A percentile compares a stretch with the other conserved stretches of the same genome.
These are phyloP conservation scores for Penicillium argentinense DNA, from an alignment of 495 filamentous ascomycete genomes.

Conservation along the genomic window DNA sequence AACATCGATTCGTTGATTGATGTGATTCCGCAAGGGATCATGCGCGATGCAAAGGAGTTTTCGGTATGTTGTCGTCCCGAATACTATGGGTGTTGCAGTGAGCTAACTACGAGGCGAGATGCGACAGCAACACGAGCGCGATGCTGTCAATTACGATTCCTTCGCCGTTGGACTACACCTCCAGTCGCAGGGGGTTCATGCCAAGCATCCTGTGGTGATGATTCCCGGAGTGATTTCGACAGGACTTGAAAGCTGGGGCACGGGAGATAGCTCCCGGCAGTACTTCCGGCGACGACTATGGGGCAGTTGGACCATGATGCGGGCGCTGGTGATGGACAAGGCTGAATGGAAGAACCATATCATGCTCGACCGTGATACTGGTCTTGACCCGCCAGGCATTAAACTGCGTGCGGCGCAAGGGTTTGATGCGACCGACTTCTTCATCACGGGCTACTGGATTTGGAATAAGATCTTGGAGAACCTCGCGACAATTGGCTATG, in stretches of 20 bases:
- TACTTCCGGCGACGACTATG: constrained; percentile 94
- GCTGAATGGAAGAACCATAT: constrained; percentile 93
- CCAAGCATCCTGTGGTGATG: constrained; percentile 90
- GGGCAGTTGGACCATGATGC: constrained; percentile 99
- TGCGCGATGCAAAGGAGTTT: constrained; percentile 80
- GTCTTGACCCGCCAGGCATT: constrained; percentile 87
- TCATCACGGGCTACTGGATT: constrained; percentile 86
- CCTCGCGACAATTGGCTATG: constrained; percentile 91
- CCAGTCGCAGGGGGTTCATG: constrained; percentile 76
- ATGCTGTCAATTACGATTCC: constrained; percentile 86
- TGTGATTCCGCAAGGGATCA: constrained; percentile 75
- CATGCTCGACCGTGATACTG: constrained; percentile 90
- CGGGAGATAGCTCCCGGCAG: constrained; percentile 70
- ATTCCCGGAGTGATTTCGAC: constrained; percentile 97
- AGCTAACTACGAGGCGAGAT: constrained; percentile 6
- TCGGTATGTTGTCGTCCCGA: constrained; percentile 51
- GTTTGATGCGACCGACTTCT: constrained; percentile 97
- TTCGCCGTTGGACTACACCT: constrained; percentile 86
- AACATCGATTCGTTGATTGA: constrained; percentile 82
- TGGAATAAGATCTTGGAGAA: constrained; percentile 99
- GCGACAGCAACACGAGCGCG: constrained; percentile 74
- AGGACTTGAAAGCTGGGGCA: constrained; percentile 95
- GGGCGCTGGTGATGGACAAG: constrained; percentile 88
- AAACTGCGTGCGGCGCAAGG: constrained; percentile 94
- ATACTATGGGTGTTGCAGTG: background rate